phyloP scores from a whole-genome alignment of 805 yeast species.

The Yamadazyma nakazawae region DNA sequence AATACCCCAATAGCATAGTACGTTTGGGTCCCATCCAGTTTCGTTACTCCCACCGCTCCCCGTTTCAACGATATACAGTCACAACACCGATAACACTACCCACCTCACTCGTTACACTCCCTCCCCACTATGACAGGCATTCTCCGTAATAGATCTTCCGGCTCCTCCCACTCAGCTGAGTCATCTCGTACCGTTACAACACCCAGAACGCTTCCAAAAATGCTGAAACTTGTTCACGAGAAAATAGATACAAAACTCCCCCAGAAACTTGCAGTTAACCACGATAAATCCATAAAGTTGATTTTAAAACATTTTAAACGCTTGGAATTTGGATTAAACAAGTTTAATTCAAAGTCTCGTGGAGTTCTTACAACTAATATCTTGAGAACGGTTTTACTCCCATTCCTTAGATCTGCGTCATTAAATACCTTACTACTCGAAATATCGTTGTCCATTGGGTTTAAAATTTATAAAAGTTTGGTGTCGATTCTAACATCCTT shows the following conservation, averaged over 20 bases:
- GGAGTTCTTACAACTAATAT: slow-evolving; percentile 44
- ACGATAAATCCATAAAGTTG: slow-evolving; percentile 14
- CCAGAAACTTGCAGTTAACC: not conserved
- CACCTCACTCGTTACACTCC: not conserved
- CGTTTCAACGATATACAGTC: not conserved
- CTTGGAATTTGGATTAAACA: slow-evolving; percentile 42
- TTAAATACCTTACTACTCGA: not conserved
- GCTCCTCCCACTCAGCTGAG: slow-evolving; percentile 11
- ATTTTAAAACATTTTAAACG: slow-evolving; percentile 30
- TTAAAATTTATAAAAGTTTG: slow-evolving; percentile 29
- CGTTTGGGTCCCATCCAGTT: too few species aligned
- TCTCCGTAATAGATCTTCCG: slow-evolving; percentile 13
- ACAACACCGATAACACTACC: not conserved
- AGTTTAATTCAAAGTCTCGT: slow-evolving; percentile 37
- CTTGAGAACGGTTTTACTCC: slow-evolving; percentile 45
- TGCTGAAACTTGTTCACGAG: slow-evolving; percentile 9
- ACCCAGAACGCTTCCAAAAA: not conserved
- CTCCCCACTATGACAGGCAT: not conserved
- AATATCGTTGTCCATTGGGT: slow-evolving; percentile 1
- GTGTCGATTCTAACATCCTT: slow-evolving; percentile 30
- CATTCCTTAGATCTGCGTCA: slow-evolving; percentile 32
- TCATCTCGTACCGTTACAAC: slow-evolving; percentile 6
- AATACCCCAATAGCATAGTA: too few species aligned
- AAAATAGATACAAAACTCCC: not conserved
- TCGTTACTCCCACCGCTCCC: not conserved